Evolutionary conservation across 108 stramenopile genomes (phyloP), one percentile per base, ranked within the genome.

Genomic region (Chaetoceros tenuissimus): DNA sequence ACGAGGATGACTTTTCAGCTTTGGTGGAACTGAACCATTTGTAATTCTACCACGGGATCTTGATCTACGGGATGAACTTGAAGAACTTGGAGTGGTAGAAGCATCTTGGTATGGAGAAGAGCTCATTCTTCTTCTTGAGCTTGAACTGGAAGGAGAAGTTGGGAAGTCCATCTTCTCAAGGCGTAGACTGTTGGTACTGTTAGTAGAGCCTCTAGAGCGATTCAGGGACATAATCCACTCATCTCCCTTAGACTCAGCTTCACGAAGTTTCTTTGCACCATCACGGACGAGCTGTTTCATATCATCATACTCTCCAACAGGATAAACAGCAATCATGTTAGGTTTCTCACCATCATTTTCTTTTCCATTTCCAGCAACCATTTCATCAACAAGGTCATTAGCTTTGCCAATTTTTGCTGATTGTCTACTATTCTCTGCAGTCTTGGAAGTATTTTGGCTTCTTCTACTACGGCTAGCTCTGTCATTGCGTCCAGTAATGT

Each of bases 221-320:
- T 91, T 91, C 29, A 79, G 65, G 22, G 66, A 31, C 28, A 77
- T 31, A 0, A 89, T 62, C 21, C 67, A 49, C 27, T 85, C 85
- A 27, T 91, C 89, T 3, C 79, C 57, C 0, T 75, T 48, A 0
- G 67, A 69, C 8, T 69, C 59, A 25, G 75, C 80, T 28, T 92
- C 86, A 8, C 84, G 64, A 0, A 92, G 73, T 55, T 86, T 87
- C 60, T 86, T 92, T n/a, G 86, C 66, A 0, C 90, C 90, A 64
- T 92, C 90, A n/a, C 84, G 86, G 24, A 92, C 90, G 20, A 92
- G 78, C 24, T 87, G 71, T 51, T 87, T 87, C 71, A 92, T 83
- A 40, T 87, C 84, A 52, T 92, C 90, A 67, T 86, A 92, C 61
- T 87, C 86, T 22, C 90, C 90, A 66, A 91, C 76, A 31, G 80